Base-by-base conservation (phyloP, 2,329 filamentous ascomycete species). In the Pyrenophora seminiperda region DNA sequence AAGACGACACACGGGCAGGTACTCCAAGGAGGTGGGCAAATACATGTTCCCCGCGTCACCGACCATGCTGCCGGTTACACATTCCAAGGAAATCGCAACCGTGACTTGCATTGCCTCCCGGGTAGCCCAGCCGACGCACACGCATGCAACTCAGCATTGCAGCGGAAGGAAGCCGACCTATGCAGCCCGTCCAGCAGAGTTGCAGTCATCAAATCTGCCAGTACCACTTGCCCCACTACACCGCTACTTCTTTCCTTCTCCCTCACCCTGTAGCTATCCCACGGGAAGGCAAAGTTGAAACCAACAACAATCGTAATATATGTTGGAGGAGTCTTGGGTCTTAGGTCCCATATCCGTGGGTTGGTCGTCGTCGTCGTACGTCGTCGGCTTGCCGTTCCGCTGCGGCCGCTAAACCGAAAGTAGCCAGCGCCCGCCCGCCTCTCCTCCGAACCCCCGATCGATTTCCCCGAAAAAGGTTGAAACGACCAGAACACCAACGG, bases 311-410 rank as follows among this genome's bases (percentile, higher is more conserved):
- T 1, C 22, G 14, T 5, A 9, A 15, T n/a, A 24, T 17, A 54
- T n/a, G n/a, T n/a, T n/a, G n/a, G n/a, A n/a, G n/a, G n/a, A n/a
- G n/a, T n/a, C n/a, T n/a, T n/a, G n/a, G n/a, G n/a, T n/a, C n/a
- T n/a, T n/a, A 56, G 17, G 46, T 41, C 10, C 17, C 3, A 3
- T 4, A 19, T 56, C 60, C 52, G 58, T 60, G 58, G 47, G 39
- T 42, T 50, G 44, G 50, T n/a, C n/a, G n/a, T n/a, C n/a, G n/a
- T n/a, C n/a, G n/a, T n/a, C n/a, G n/a, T n/a, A n/a, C n/a, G n/a
- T n/a, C n/a, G n/a, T 40, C 14, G 37, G 3, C 5, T 18, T 48
- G 27, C 17, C 1, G 20, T 40, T 47, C 46, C 33, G 41, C 40
- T 30, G 4, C 9, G 1, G 7, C 19, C 58, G n/a, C n/a, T 60